Evolutionary conservation across 441 rosid species (phyloP).

Genomic region (Populus trichocarpa): DNA sequence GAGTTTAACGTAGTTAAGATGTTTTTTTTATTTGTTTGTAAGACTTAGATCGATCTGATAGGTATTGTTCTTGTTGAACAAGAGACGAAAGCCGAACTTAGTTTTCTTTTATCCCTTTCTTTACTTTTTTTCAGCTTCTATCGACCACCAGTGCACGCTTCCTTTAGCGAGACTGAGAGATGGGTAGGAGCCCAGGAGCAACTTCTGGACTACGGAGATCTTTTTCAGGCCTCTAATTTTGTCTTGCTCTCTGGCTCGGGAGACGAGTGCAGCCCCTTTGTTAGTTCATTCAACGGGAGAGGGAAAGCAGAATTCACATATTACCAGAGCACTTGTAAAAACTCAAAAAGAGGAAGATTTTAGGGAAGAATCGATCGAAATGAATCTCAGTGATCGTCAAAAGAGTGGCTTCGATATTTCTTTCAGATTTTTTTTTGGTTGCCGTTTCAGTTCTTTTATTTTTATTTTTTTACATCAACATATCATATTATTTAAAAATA

Average conservation of each 20-base stretch:
- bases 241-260: no score
- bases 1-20: neutral
- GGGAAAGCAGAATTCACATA: neutral
- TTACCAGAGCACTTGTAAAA: neutral
- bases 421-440: neutral
- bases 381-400: neutral
- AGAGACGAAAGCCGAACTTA: neutral
- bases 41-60: neutral
- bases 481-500: no score
- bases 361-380: neutral
- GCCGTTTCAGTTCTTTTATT: no score
- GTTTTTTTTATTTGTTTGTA: no score
- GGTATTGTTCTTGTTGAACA: neutral
- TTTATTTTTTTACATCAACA: no score
- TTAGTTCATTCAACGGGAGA: neutral
- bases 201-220: no score
- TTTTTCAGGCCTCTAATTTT: no score
- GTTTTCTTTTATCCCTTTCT: neutral
- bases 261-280: no score
- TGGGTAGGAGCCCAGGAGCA: no score
- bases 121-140: neutral
- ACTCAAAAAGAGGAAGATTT: neutral
- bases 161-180: no score
- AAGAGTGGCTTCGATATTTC: neutral
- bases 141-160: neutral